phyloP scores from a whole-genome alignment of 2,329 filamentous ascomycete species.

The Diaporthe sp. region DNA sequence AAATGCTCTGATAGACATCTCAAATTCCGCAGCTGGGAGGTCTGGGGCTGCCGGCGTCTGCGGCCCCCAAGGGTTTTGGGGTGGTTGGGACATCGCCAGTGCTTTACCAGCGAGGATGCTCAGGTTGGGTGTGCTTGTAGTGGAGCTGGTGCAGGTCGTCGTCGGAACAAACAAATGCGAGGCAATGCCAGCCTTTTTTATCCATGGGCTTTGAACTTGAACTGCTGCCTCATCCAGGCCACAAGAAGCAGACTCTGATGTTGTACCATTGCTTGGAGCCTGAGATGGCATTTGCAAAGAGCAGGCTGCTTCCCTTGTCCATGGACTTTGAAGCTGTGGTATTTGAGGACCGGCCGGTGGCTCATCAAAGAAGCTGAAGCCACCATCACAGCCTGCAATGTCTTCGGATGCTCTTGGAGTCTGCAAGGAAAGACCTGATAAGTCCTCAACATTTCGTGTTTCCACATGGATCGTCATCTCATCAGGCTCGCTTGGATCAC shows the following conservation, averaged over 20 bases:
- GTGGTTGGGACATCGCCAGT: conserved; percentile 46
- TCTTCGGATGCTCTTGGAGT: neutral
- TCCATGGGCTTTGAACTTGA: conserved; percentile 24
- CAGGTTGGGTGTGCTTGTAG: conserved; percentile 17
- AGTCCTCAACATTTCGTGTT: neutral
- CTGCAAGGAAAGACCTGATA: neutral
- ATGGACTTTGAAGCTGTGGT: conserved; percentile 10
- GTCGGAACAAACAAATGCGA: conserved; percentile 36
- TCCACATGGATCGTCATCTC: neutral
- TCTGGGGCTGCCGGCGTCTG: conserved; percentile 45
- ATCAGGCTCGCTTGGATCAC: neutral
- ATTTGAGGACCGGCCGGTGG: neutral
- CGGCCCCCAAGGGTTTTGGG: conserved; percentile 42
- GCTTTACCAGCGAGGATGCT: conserved; percentile 26
- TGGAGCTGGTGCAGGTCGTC: conserved; percentile 25
- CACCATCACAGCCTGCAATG: neutral
- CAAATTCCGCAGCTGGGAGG: conserved; percentile 60
- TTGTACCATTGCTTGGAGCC: neutral
- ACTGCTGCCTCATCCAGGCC: neutral
- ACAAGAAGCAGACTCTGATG: neutral
- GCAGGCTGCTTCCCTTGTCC: neutral
- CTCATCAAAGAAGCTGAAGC: neutral
- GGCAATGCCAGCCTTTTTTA: neutral
- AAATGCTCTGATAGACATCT: conserved; percentile 66
- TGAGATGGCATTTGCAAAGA: conserved; percentile 3